Evolutionary conservation across 139 green algal species (phyloP), one percentile per base, ranked within the genome.

Genomic region (Tetraselmis chui): DNA sequence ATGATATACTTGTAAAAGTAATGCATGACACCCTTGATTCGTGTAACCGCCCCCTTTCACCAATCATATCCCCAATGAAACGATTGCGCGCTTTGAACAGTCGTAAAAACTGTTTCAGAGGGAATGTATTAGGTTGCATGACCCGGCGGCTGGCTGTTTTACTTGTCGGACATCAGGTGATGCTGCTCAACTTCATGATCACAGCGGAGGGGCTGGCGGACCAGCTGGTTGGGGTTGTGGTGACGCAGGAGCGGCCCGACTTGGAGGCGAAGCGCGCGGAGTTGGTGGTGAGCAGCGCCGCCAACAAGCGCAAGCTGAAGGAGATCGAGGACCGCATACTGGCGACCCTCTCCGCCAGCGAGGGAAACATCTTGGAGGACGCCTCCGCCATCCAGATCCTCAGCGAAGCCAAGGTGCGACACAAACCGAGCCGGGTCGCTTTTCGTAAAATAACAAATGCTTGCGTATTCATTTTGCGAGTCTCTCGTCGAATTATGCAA

Each of bases 181-280:
- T 86, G 0, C 84, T 94, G 59, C 89, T 95, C 24, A 93, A 93
- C 81, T 95, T 95, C 89, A 92, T 91, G 81, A 94, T 92, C 78
- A 94, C 92, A 0, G 88, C 85, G 31, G 91, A 94, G 84, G 91
- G 91, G 1, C 86, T 95, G 58, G 32, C 59, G 0, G 91, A 95
- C 83, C 91, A 95, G 89, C 83, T 95, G 84, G 88, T 94, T 30
- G 91, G 91, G n/a, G n/a, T 93, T 32, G 88, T 90, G 78, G 91
- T 95, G 75, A 89, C 91, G 0, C 85, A 91, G 80, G 91, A 95
- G 88, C 84, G 90, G 83, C 90, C 91, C 0, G 86, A 92, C 24
- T 84, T 95, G 78, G 91, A 95, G 85, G 91, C 92, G 80, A 82
- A 92, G 86, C 86, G 86, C 76, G 84, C 86, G 32, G 45, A 83